These are phyloP conservation scores for Cocos nucifera DNA, from an alignment of 176 grass and related monocot species.

Conservation along the genomic window DNA sequence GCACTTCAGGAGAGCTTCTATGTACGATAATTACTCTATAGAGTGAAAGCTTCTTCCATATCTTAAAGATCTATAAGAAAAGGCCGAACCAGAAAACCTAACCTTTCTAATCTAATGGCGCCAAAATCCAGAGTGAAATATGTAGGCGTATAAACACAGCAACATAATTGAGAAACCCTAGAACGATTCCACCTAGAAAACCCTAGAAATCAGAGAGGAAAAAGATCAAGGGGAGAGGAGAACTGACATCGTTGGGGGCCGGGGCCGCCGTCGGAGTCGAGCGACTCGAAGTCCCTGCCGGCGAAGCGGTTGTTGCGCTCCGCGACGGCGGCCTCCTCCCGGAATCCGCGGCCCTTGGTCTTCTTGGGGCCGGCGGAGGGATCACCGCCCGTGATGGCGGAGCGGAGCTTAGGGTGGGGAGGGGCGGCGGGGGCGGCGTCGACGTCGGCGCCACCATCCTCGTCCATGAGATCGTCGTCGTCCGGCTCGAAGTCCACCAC, in stretches of 20 bases:
- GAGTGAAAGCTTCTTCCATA: no score
- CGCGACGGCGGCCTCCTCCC: constrained; percentile 35
- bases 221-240: neutral
- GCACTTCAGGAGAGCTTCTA: no score
- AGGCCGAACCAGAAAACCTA: no score
- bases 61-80: no score
- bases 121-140: no score
- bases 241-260: constrained; percentile 69
- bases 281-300: constrained; percentile 38
- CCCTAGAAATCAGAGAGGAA: no score
- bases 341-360: constrained; percentile 91
- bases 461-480: constrained; percentile 95
- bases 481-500: constrained; percentile 84
- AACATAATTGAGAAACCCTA: neutral
- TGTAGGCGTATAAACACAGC: neutral
- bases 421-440: constrained; percentile 29
- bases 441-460: constrained; percentile 32
- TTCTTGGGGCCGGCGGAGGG: constrained; percentile 26
- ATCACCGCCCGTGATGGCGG: constrained; percentile 54
- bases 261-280: constrained; percentile 48
- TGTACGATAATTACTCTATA: no score
- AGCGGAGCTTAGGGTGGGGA: constrained; percentile 42
- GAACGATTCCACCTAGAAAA: neutral
- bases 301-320: constrained; percentile 43
- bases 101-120: no score